A percentile compares a stretch with the other conserved stretches of the same genome.
Conservation (phyloP, 202 grass and related monocot species). For the Saccharum hybrid region DNA sequence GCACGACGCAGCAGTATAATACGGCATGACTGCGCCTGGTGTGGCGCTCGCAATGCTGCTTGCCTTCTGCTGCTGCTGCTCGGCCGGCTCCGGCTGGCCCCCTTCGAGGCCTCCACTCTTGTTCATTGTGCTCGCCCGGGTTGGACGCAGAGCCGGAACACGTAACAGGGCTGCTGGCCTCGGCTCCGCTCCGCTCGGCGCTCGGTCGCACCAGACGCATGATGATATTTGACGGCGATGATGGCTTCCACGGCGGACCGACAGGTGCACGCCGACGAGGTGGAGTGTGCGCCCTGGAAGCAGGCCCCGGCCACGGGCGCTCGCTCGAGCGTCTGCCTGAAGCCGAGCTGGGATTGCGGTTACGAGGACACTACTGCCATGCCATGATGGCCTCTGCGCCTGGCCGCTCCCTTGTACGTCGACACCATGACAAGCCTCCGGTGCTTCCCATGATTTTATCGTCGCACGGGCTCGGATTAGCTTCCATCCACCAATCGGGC, state of each 20-base stretch:
- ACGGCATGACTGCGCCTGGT: constrained; percentile 29
- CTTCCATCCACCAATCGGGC: background rate
- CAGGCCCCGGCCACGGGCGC: background rate
- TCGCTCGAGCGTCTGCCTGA: background rate
- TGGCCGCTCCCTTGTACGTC: constrained; percentile 35
- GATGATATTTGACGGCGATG: constrained; percentile 62
- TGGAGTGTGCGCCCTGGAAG: constrained; percentile 47
- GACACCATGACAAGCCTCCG: constrained; percentile 47
- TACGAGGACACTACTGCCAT: background rate
- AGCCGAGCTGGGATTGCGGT: background rate
- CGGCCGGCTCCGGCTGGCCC: no score
- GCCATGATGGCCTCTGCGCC: background rate
- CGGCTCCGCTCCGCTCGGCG: background rate
- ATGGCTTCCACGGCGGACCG: constrained; percentile 46
- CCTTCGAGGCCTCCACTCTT: background rate
- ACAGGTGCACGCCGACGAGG: constrained; percentile 45
- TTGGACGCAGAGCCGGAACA: background rate
- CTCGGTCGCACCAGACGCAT: constrained; percentile 24
- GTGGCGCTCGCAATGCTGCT: constrained; percentile 1
- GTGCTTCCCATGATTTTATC: constrained; percentile 41
- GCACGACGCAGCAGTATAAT: constrained; percentile 4
- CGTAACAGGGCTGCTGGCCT: background rate
- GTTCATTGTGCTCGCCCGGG: background rate
- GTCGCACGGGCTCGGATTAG: constrained; percentile 36
- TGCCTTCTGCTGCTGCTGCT: background rate